Conservation (phyloP, 306 rosid species). For the Bauhinia variegata region DNA sequence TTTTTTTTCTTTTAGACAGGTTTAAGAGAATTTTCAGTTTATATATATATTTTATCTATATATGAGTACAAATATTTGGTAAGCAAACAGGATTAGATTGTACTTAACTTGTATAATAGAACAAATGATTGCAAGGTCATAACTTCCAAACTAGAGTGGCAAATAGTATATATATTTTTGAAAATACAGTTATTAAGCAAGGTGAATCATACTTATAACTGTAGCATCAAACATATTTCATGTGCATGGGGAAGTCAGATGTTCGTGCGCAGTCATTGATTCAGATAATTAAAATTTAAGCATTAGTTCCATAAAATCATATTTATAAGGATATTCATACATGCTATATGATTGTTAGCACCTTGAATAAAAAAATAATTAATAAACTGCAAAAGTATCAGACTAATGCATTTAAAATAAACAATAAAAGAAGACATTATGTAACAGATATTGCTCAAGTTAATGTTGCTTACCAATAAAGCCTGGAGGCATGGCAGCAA, state of each 20-base stretch:
- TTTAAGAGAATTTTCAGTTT: background rate
- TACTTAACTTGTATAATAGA: background rate
- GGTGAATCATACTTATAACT: background rate
- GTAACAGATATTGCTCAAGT: constrained; percentile 37
- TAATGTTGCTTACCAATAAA: constrained; percentile 74
- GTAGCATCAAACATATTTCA: constrained; percentile 26
- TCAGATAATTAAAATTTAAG: constrained; percentile 19
- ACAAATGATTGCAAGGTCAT: background rate
- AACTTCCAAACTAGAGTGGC: constrained; percentile 13
- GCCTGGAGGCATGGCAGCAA: constrained; percentile 76
- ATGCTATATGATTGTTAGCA: constrained; percentile 9
- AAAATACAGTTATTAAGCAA: constrained; percentile 24
- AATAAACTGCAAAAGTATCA: background rate
- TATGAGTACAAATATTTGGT: no score
- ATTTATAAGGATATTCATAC: constrained; percentile 1
- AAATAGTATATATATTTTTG: constrained; percentile 2
- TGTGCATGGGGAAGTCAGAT: constrained; percentile 23
- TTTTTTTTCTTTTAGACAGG: background rate
- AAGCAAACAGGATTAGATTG: no score
- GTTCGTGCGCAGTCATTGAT: constrained; percentile 28
- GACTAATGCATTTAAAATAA: background rate
- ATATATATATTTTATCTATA: no score
- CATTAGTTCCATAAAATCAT: constrained; percentile 23
- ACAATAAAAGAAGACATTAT: constrained; percentile 21
- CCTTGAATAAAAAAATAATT: constrained; percentile 1